Conservation (phyloP, 2,329 filamentous ascomycete genomes). For the Fusarium mexicanum region DNA sequence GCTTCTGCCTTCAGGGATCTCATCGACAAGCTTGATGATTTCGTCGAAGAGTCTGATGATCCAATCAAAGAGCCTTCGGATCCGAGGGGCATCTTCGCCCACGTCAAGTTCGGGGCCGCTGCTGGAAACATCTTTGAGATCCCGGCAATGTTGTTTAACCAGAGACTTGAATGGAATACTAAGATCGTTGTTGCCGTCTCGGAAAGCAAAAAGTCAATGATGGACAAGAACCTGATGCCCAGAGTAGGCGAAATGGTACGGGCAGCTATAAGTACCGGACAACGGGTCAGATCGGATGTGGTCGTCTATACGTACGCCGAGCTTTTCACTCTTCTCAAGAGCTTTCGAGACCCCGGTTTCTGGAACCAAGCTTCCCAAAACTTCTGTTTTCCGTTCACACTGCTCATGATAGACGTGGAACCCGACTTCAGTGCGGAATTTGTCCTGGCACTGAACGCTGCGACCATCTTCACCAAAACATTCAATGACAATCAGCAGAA, state of each 20-base stretch:
- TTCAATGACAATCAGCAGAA: background rate
- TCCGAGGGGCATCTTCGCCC: background rate
- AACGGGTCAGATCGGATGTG: background rate
- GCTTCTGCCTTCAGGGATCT: accelerated
- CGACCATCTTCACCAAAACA: background rate
- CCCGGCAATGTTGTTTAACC: background rate
- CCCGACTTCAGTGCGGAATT: background rate
- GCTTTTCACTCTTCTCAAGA: background rate
- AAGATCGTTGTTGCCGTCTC: background rate
- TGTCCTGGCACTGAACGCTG: background rate
- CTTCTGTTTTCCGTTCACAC: background rate
- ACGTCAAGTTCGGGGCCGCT: background rate
- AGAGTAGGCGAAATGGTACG: background rate
- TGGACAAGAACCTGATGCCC: background rate
- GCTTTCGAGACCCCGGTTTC: background rate
- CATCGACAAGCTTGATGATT: accelerated
- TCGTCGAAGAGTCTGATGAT: too few relatives aligned
- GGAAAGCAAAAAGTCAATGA: background rate
- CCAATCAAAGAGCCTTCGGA: too few relatives aligned
- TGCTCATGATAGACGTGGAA: background rate
- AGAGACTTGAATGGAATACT: background rate
- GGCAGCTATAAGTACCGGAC: background rate
- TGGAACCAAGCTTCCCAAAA: background rate
- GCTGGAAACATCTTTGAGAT: background rate
- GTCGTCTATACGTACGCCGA: background rate